phyloP scores from a whole-genome alignment of 208 protist species.

The Acanthamoeba polyphaga region DNA sequence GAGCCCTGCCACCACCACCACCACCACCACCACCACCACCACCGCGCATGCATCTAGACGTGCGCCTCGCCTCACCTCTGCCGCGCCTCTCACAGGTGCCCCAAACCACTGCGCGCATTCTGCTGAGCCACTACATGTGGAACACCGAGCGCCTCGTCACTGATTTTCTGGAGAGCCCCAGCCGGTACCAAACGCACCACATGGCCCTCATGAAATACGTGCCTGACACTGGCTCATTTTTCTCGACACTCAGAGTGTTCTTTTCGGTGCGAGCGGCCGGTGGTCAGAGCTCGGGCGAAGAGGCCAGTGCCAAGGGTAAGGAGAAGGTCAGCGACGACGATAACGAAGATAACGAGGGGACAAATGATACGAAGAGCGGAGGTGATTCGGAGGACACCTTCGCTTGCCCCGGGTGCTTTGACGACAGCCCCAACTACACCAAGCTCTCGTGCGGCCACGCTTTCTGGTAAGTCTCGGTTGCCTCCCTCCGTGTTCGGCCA shows the following conservation, averaged over 20 bases:
- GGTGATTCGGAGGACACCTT: not conserved
- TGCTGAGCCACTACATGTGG: slow-evolving; percentile 39
- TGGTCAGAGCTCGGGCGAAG: not conserved
- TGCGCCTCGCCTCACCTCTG: too few species aligned
- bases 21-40: too few species aligned
- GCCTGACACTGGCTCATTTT: too few species aligned
- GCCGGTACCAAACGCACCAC: not conserved
- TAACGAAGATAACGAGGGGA: not conserved
- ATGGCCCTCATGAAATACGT: not conserved
- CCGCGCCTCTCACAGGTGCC: not conserved
- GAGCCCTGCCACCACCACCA: too few species aligned
- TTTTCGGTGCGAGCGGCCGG: not conserved
- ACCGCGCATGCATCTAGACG: too few species aligned
- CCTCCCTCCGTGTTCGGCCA: not conserved
- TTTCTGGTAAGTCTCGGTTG: not conserved
- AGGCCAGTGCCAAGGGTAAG: not conserved
- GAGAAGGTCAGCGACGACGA: not conserved
- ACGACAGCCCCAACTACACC: slow-evolving; percentile 49
- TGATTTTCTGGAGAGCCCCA: slow-evolving; percentile 46
- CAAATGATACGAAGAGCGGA: not conserved
- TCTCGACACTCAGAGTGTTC: not conserved
- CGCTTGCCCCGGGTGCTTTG: slow-evolving; percentile 44
- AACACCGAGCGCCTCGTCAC: slow-evolving; percentile 32
- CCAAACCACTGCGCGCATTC: slow-evolving; percentile 44
- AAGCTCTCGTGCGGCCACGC: slow-evolving; percentile 19